Evolutionary conservation across 495 filamentous ascomycete genomes (phyloP).

Genomic region (Acidomyces sp.): DNA sequence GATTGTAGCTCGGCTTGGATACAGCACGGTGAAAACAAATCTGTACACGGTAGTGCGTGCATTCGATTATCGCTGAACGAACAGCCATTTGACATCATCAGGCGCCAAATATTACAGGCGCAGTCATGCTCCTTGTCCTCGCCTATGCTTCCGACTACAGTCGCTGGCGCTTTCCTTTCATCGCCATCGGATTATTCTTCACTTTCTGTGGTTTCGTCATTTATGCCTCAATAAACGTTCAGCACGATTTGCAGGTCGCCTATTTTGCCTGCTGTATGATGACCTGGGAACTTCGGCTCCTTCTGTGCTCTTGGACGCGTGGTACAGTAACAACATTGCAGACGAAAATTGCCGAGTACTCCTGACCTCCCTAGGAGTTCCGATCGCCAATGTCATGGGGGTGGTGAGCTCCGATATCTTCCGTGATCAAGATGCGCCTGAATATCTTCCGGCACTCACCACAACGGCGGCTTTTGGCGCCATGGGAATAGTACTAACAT

Average conservation of each 20-base stretch:
- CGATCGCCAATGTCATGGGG: slow-evolving; percentile 71
- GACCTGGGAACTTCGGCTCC: slow-evolving; percentile 50
- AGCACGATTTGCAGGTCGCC: slow-evolving; percentile 44
- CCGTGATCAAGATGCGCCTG: slow-evolving; percentile 52
- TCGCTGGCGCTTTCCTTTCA: slow-evolving; percentile 58
- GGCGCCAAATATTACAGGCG: slow-evolving; percentile 51
- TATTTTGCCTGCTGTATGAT: slow-evolving; percentile 78
- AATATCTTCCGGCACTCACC: slow-evolving; percentile 60
- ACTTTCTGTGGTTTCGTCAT: slow-evolving; percentile 67
- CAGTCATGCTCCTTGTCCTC: slow-evolving; percentile 53
- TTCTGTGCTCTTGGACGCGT: slow-evolving; percentile 39
- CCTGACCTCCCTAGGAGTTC: slow-evolving; percentile 60
- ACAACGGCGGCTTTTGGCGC: slow-evolving; percentile 65
- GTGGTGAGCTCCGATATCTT: slow-evolving; percentile 64
- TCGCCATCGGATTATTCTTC: slow-evolving; percentile 58
- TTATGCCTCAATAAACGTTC: slow-evolving; percentile 55
- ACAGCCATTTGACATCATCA: background rate
- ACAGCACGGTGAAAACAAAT: slow-evolving; percentile 56
- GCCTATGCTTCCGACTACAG: slow-evolving; percentile 53
- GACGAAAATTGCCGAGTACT: slow-evolving; percentile 60
- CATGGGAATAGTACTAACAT: slow-evolving; percentile 44
- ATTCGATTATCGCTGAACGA: background rate
- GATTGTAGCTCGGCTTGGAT: slow-evolving; percentile 53
- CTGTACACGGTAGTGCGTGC: slow-evolving; percentile 48
- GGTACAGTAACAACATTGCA: slow-evolving; percentile 74